A percentile compares a stretch with the other conserved stretches of the same genome.
Evolutionary conservation across 176 grass and related monocot species (phyloP).

Genomic region (Oryza glaberrima): DNA sequence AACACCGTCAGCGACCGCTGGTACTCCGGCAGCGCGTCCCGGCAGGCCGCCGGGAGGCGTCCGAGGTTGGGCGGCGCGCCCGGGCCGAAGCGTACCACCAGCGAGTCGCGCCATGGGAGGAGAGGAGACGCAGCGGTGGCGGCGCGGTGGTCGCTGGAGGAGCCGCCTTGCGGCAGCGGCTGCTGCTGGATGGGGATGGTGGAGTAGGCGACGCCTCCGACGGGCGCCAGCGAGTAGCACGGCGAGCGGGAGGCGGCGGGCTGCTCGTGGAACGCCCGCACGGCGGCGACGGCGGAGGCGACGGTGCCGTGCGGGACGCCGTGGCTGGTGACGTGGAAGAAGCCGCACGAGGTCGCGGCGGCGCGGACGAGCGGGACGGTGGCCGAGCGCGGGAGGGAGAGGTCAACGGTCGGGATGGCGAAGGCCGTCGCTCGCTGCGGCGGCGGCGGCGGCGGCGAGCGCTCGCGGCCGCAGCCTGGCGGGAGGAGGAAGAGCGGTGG

Average conservation of each 20-base stretch:
- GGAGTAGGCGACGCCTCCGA: slow-evolving; percentile 40
- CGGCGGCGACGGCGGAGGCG: slow-evolving; percentile 37
- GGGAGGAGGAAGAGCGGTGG: not conserved
- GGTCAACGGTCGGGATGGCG: slow-evolving; percentile 28
- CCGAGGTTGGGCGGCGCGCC: slow-evolving; percentile 33
- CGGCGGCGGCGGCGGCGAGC: too few species aligned
- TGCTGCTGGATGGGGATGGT: slow-evolving; percentile 33
- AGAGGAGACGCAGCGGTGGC: not conserved
- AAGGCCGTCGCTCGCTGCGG: not conserved
- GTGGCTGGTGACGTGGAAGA: slow-evolving; percentile 58
- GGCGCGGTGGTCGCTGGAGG: not conserved
- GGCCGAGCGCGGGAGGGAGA: slow-evolving; percentile 21
- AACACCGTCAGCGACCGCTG: not conserved
- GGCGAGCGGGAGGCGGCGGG: slow-evolving; percentile 20
- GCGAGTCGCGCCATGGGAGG: slow-evolving; percentile 49
- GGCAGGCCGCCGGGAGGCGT: slow-evolving; percentile 31
- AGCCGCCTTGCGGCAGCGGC: not conserved
- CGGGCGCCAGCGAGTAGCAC: slow-evolving; percentile 31
- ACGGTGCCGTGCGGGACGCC: slow-evolving; percentile 23
- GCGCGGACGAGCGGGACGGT: slow-evolving; percentile 32
- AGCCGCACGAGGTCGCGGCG: slow-evolving; percentile 44
- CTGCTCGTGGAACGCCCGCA: slow-evolving; percentile 51
- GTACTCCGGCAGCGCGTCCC: slow-evolving; percentile 42
- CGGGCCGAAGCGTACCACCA: slow-evolving; percentile 39
- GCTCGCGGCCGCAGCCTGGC: not conserved